Evolutionary conservation across 768 basidiomycete species (phyloP), one percentile per base, ranked within the genome.

Genomic region (Lentinus tigrinus): DNA sequence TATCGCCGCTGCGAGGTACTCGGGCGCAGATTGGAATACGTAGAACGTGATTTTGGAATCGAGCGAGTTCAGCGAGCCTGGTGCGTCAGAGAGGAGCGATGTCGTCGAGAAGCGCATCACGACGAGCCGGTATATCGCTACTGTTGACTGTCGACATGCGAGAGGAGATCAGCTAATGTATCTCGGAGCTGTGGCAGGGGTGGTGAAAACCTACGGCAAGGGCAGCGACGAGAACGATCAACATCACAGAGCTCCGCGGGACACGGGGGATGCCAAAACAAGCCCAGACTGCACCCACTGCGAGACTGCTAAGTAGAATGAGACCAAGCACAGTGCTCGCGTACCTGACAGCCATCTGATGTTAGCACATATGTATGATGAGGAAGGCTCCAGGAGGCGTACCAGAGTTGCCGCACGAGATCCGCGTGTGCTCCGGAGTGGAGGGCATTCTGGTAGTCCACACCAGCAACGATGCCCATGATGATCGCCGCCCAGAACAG

Each of bases 21-120:
- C 65, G 10, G 65, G 65, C 37, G 49, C 54, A 36, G 49, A 48
- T 52, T 66, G 65, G n/a, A 66, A 47, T 27, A 55, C 24, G 53
- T 63, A 66, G 48, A 66, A 63, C 17, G 39, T 23, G 14, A 43
- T 46, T 39, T 63, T 66, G 14, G 54, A 57, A 2, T 4, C n/a
- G 1, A 42, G n/a, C 14, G 42, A 28, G 46, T 66, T 63, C 28
- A 63, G 60, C 36, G 64, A 56, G 19, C 53, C 56, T 0, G 61
- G 59, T 0, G 46, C 58, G 16, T 36, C 48, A 10, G 62, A 58
- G 40, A 47, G 26, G 14, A 62, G 59, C 17, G 56, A 56, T 8
- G 57, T 57, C 36, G 64, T 63, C 13, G 54, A 51, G 44, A 47
- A 48, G 21, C 23, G 19, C 56, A 61, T 58, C 21, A 59, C 53